phyloP scores from a whole-genome alignment of 2,329 filamentous ascomycete genomes.

The Arthrinium phaeospermum region DNA sequence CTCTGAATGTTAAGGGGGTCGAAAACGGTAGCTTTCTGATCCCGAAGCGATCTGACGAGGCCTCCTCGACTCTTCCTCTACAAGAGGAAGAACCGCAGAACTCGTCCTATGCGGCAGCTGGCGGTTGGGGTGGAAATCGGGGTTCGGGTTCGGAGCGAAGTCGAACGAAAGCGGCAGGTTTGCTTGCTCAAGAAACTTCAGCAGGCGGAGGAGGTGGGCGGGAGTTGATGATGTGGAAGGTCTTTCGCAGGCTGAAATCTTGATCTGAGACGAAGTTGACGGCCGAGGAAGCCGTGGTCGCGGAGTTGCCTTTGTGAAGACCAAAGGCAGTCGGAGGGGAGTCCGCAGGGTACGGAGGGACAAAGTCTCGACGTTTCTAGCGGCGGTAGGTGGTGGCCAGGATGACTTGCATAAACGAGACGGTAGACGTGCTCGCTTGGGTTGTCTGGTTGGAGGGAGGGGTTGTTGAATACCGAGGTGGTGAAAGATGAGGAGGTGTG shows the following conservation, averaged over 20 bases:
- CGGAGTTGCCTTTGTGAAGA: conserved; percentile 66
- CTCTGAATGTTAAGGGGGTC: conserved; percentile 83
- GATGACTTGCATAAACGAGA: conserved; percentile 13
- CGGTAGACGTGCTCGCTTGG: background rate
- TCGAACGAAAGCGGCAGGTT: conserved; percentile 58
- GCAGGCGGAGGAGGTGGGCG: conserved; percentile 62
- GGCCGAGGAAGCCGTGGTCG: conserved; percentile 68
- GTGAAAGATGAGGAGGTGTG: background rate
- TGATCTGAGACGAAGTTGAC: conserved; percentile 68
- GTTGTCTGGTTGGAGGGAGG: background rate
- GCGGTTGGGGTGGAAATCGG: conserved; percentile 64
- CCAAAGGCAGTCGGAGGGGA: conserved; percentile 61
- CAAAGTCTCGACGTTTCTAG: background rate
- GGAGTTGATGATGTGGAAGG: conserved; percentile 70
- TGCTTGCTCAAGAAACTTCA: conserved; percentile 53
- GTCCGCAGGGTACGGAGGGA: background rate
- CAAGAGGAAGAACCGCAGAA: conserved; percentile 98
- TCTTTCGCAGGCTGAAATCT: conserved; percentile 72
- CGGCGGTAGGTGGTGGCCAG: background rate
- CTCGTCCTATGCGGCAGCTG: conserved; percentile 99
- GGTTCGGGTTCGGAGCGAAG: conserved; percentile 53
- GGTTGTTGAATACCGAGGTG: conserved; percentile 16
- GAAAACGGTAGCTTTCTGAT: conserved; percentile 92
- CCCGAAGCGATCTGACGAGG: conserved; percentile 90
- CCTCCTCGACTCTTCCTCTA: conserved; percentile 99